These are phyloP conservation scores for Fusarium denticulatum DNA, from an alignment of 2,329 filamentous ascomycete genomes.

Conservation along the genomic window DNA sequence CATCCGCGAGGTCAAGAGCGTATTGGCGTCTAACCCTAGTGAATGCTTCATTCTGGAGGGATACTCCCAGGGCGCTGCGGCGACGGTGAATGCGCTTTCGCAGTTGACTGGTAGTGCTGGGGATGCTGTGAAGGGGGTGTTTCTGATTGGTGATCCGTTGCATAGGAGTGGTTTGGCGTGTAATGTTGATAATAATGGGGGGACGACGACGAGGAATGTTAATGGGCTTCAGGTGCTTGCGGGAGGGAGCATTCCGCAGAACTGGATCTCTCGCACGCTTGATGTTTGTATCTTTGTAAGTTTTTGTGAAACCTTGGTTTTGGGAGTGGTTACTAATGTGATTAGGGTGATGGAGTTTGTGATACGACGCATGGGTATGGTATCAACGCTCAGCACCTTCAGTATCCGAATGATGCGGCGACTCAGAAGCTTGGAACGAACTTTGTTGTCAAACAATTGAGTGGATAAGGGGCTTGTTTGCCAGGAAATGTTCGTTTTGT, in stretches of 20 bases:
- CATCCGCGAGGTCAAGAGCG: conserved; percentile 3
- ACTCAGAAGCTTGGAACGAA: conserved; percentile 10
- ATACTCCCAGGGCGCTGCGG: conserved; percentile 15
- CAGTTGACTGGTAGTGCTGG: conserved; percentile 6
- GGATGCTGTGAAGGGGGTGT: conserved; percentile 4
- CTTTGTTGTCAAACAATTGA: conserved; percentile 11
- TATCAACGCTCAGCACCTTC: conserved; percentile 8
- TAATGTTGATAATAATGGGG: conserved; percentile 13
- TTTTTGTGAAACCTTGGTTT: not conserved
- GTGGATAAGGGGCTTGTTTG: not conserved
- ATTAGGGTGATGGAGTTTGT: conserved; percentile 13
- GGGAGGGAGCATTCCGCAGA: not conserved
- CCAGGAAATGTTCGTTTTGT: too few relatives aligned
- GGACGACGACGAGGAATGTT: conserved; percentile 9
- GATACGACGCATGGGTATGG: conserved; percentile 8
- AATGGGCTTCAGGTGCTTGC: not conserved
- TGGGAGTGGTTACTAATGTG: not conserved
- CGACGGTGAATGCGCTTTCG: conserved; percentile 9
- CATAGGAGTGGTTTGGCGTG: conserved; percentile 4
- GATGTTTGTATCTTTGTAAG: conserved; percentile 19
- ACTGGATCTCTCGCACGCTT: conserved; percentile 4
- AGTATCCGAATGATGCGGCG: not conserved
- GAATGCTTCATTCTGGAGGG: conserved; percentile 18
- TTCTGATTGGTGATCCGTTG: conserved; percentile 8
- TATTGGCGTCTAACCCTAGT: not conserved